phyloP scores from a whole-genome alignment of 164 flowering plant genomes.

The Saururus chinensis region DNA sequence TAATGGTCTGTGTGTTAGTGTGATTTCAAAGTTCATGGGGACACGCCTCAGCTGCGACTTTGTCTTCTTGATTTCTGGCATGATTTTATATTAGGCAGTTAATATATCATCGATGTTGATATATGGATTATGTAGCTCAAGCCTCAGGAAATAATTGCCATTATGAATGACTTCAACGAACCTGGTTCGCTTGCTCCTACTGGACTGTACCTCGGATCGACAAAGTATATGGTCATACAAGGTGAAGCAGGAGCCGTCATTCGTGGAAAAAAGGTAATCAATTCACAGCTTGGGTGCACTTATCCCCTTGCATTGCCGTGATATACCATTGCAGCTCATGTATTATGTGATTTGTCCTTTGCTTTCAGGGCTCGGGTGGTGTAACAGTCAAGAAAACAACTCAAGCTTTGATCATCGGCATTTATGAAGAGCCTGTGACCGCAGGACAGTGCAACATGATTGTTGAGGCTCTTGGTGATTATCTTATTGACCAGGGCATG shows the following conservation, averaged over 20 bases:
- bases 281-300: not conserved
- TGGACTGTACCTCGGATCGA: constrained; percentile 7
- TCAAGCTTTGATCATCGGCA: constrained; percentile 14
- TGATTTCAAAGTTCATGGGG: too few relatives aligned
- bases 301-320: not conserved
- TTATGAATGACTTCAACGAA: constrained; percentile 7
- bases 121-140: constrained; percentile 1
- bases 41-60: too few relatives aligned
- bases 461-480: constrained; percentile 17
- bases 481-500: constrained; percentile 13
- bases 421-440: constrained; percentile 15
- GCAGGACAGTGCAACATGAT: constrained; percentile 17
- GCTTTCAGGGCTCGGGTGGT: constrained; percentile 15
- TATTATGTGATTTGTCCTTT: not conserved
- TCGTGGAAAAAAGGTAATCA: constrained; percentile 13
- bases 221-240: constrained; percentile 10
- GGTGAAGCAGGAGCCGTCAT: constrained; percentile 11
- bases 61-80: too few relatives aligned
- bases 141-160: constrained; percentile 9
- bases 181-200: constrained; percentile 10
- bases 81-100: too few relatives aligned
- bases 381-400: constrained; percentile 12
- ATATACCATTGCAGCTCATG: not conserved
- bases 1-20: too few relatives aligned
- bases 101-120: not conserved